Conservation (phyloP, 2,329 filamentous ascomycete species). For the Rutstroemia sp. region DNA sequence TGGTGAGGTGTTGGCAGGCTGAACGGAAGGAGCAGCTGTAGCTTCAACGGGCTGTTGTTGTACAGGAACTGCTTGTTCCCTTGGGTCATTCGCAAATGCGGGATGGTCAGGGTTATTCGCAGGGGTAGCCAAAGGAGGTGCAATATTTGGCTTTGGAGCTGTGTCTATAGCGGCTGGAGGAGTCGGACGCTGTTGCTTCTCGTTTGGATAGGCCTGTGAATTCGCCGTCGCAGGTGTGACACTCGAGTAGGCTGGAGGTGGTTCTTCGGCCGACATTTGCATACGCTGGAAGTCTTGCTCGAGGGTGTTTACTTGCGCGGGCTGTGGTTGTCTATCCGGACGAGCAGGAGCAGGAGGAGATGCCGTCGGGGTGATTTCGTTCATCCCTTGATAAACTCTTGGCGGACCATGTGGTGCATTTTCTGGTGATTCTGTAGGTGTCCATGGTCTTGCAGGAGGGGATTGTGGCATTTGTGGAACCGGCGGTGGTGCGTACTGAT, state of each 20-base stretch:
- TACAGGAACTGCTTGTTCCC: slow-evolving; percentile 30
- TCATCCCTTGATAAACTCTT: slow-evolving; percentile 81
- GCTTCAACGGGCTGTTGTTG: slow-evolving; percentile 20
- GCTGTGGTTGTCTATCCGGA: slow-evolving; percentile 25
- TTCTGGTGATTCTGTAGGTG: slow-evolving; percentile 84
- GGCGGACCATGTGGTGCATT: slow-evolving; percentile 83
- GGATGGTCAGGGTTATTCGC: slow-evolving; percentile 63
- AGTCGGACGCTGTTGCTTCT: slow-evolving; percentile 48
- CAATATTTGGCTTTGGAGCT: slow-evolving; percentile 29
- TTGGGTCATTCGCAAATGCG: slow-evolving; percentile 81
- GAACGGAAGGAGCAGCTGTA: slow-evolving; percentile 15
- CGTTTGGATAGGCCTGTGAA: slow-evolving; percentile 60
- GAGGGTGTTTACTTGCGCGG: slow-evolving; percentile 59
- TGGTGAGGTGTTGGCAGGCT: slow-evolving; percentile 31
- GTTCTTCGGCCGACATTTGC: slow-evolving; percentile 65
- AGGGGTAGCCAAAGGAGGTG: slow-evolving; percentile 30
- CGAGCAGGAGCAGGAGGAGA: slow-evolving; percentile 36
- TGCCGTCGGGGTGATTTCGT: slow-evolving; percentile 47
- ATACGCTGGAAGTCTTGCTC: slow-evolving; percentile 82
- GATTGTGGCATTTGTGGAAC: slow-evolving; percentile 32
- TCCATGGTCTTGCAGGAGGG: slow-evolving; percentile 65
- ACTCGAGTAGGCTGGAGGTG: slow-evolving; percentile 92
- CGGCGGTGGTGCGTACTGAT: slow-evolving; percentile 60
- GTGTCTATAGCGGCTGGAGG: slow-evolving; percentile 24
- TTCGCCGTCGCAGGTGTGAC: slow-evolving; percentile 46